These are phyloP conservation scores for Fusarium sp. DNA, from an alignment of 2,329 filamentous ascomycete genomes.

Conservation along the genomic window DNA sequence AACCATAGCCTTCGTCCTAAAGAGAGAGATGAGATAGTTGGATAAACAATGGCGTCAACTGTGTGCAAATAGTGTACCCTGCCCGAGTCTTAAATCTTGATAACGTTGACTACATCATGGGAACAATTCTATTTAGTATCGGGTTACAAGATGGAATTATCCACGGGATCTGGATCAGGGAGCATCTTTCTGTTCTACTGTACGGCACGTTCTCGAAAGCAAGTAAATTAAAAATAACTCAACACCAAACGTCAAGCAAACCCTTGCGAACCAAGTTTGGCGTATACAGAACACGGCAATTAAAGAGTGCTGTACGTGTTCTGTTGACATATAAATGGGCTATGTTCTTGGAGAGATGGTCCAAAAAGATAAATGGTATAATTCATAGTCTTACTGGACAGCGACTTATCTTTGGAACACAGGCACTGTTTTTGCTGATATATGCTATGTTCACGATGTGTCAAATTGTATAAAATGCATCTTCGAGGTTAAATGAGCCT, in stretches of 20 bases:
- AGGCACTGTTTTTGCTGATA: fast-evolving
- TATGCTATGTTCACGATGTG: not conserved
- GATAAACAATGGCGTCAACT: not conserved
- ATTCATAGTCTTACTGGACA: not conserved
- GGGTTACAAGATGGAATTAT: too few species aligned
- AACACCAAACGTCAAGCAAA: too few species aligned
- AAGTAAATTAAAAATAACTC: fast-evolving
- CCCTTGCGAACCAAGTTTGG: too few species aligned
- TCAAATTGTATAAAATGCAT: not conserved
- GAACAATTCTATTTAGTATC: too few species aligned
- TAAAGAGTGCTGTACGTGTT: fast-evolving
- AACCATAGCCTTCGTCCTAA: too few species aligned
- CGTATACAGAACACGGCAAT: not conserved
- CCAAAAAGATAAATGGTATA: fast-evolving
- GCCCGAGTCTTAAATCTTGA: not conserved
- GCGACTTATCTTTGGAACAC: too few species aligned
- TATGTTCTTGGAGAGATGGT: not conserved
- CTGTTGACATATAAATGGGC: fast-evolving
- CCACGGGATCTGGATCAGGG: too few species aligned
- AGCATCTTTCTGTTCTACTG: not conserved
- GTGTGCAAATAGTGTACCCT: not conserved
- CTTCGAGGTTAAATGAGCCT: fast-evolving
- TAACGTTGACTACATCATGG: not conserved
- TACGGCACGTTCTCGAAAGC: not conserved
- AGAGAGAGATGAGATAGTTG: fast-evolving